These are phyloP conservation scores for Otatea glauca DNA, from an alignment of 176 grass and related monocot species.

Conservation along the genomic window DNA sequence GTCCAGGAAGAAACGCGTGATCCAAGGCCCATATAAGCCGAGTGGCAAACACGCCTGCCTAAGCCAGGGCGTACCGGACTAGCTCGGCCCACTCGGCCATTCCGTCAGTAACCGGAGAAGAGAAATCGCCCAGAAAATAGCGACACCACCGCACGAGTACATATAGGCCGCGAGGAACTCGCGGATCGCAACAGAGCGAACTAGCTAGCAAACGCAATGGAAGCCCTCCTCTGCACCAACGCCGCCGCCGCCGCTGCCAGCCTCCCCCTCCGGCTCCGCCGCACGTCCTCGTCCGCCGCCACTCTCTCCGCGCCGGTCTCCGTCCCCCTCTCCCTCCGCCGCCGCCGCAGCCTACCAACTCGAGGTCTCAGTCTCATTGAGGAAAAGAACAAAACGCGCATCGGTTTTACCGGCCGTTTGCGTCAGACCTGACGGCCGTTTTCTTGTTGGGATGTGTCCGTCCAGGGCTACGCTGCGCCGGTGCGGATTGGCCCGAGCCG, in stretches of 20 bases:
- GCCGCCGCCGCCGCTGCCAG: not conserved
- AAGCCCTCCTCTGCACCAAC: conserved; percentile 2
- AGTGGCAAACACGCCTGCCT: not conserved
- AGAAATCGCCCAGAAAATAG: not conserved
- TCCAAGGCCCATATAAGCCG: not conserved
- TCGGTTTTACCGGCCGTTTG: not conserved
- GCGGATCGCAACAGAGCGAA: not conserved
- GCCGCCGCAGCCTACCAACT: not conserved
- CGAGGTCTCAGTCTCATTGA: conserved; percentile 20
- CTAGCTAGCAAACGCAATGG: not conserved
- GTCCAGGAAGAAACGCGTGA: not conserved
- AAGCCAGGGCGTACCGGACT: not conserved
- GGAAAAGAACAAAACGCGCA: not conserved
- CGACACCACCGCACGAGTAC: not conserved
- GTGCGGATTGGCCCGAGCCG: conserved; percentile 4
- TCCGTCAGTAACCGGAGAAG: not conserved
- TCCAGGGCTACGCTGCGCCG: conserved; percentile 26
- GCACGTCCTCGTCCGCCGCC: not conserved
- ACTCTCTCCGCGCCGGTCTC: not conserved
- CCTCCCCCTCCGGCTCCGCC: not conserved
- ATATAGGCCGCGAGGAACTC: not conserved
- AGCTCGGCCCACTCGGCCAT: not conserved
- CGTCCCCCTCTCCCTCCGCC: not conserved
- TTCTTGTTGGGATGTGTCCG: not conserved
- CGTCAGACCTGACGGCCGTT: not conserved